Evolutionary conservation across 2,329 filamentous ascomycete species (phyloP).

Genomic region (Clonostachys solani): DNA sequence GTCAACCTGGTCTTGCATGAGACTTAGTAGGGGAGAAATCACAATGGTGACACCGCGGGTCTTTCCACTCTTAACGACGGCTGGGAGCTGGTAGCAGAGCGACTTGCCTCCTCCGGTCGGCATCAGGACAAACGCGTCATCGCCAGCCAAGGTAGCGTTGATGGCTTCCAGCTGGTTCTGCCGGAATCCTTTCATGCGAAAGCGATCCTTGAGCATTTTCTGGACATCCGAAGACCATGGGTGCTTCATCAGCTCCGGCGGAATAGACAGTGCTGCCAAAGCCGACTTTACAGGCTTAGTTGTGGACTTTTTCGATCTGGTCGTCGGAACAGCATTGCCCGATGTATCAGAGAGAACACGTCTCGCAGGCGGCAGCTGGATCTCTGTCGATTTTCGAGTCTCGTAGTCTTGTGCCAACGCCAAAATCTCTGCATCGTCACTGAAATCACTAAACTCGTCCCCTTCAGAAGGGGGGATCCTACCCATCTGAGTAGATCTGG

Average conservation of each 20-base stretch:
- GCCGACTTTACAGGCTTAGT: too few relatives aligned
- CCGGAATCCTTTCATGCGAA: conserved; percentile 82
- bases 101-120: conserved; percentile 97
- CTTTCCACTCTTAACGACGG: conserved; percentile 74
- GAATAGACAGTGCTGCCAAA: conserved; percentile 22
- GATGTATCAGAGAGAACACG: conserved; percentile 41
- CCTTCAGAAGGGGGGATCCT: too few relatives aligned
- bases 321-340: conserved; percentile 35
- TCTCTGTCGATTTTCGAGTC: conserved; percentile 8
- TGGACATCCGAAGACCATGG: conserved; percentile 87
- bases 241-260: conserved; percentile 55
- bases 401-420: conserved; percentile 48
- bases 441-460: conserved; percentile 38
- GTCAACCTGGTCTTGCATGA: conserved; percentile 96
- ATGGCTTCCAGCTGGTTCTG: conserved; percentile 93
- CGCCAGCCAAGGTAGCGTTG: conserved; percentile 82
- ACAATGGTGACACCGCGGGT: conserved; percentile 88
- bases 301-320: conserved; percentile 22
- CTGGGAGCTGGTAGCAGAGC: conserved; percentile 91
- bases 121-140: conserved; percentile 95
- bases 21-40: conserved; percentile 86
- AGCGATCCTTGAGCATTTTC: conserved; percentile 73
- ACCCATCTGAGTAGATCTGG: too few relatives aligned
- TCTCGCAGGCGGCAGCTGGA: conserved; percentile 18
- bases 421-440: conserved; percentile 47